Conservation (phyloP, 2,329 filamentous ascomycete genomes). For the Fusarium floridanum region DNA sequence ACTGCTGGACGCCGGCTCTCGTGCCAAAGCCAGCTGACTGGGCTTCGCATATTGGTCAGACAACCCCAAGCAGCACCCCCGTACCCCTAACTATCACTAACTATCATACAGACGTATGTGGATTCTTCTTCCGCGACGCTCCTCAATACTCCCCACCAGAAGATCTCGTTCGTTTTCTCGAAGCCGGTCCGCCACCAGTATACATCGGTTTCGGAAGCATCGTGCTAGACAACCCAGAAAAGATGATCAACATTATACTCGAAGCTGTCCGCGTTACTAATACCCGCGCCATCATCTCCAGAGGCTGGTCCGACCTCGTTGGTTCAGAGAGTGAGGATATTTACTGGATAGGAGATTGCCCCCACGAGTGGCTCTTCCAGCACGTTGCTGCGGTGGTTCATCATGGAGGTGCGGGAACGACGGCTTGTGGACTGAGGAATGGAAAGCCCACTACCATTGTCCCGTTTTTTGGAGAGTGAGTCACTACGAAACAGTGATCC, state of each 20-base stretch:
- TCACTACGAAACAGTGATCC: too few species aligned
- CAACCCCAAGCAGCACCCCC: background rate
- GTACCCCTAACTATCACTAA: background rate
- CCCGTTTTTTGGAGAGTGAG: slow-evolving; percentile 75
- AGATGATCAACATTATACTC: slow-evolving; percentile 75
- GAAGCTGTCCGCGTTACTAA: slow-evolving; percentile 72
- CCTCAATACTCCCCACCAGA: slow-evolving; percentile 66
- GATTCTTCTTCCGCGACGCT: slow-evolving; percentile 73
- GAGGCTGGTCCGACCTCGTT: slow-evolving; percentile 78
- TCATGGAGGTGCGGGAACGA: slow-evolving; percentile 78
- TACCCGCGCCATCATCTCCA: slow-evolving; percentile 75
- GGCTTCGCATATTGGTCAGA: slow-evolving; percentile 68
- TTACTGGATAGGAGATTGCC: slow-evolving; percentile 77
- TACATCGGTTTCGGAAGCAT: slow-evolving; percentile 83
- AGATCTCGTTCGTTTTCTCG: slow-evolving; percentile 68
- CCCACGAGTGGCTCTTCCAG: slow-evolving; percentile 80
- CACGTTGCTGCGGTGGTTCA: slow-evolving; percentile 74
- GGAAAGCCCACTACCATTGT: slow-evolving; percentile 78
- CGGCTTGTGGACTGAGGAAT: slow-evolving; percentile 75
- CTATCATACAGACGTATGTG: slow-evolving; percentile 58
- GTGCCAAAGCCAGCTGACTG: slow-evolving; percentile 77
- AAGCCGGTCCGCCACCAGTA: slow-evolving; percentile 68
- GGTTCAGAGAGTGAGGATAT: slow-evolving; percentile 69
- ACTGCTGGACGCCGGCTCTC: slow-evolving; percentile 80
- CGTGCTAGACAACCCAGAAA: slow-evolving; percentile 76